Evolutionary conservation across 768 basidiomycete genomes (phyloP).

Genomic region (Pulveroboletus sp.): DNA sequence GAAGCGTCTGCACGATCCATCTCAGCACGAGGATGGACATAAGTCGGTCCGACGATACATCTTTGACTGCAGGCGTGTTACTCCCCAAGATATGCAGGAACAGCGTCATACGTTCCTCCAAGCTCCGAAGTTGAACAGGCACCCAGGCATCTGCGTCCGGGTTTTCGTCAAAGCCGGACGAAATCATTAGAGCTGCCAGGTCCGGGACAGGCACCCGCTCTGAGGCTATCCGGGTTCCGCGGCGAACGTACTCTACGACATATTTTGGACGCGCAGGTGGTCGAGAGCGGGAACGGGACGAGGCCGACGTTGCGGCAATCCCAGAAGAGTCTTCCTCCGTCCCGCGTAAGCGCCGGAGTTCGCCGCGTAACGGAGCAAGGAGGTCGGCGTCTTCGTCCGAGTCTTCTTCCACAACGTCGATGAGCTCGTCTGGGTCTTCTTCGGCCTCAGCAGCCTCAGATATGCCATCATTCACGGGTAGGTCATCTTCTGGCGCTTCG

Average conservation of each 20-base stretch:
- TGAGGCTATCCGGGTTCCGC: constrained; percentile 58
- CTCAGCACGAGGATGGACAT: constrained; percentile 54
- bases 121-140: constrained; percentile 46
- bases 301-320: constrained; percentile 27
- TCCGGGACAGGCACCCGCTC: constrained; percentile 53
- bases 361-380: constrained; percentile 66
- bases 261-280: constrained; percentile 18
- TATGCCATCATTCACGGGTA: constrained; percentile 16
- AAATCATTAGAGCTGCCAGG: constrained; percentile 44
- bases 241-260: constrained; percentile 58
- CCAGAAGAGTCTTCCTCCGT: constrained; percentile 33
- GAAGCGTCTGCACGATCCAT: constrained; percentile 53
- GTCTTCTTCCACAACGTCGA: constrained; percentile 65
- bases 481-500: constrained; percentile 20
- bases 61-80: constrained; percentile 43
- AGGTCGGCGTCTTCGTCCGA: constrained; percentile 46
- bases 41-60: constrained; percentile 43
- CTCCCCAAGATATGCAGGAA: constrained; percentile 55
- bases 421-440: constrained; percentile 53
- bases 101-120: constrained; percentile 48
- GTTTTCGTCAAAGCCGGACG: constrained; percentile 26
- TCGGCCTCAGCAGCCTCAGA: constrained; percentile 33
- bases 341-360: constrained; percentile 52
- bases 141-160: constrained; percentile 24
- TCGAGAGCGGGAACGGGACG: constrained; percentile 29